Evolutionary conservation across 2,329 filamentous ascomycete species (phyloP), one percentile per base, ranked within the genome.

Genomic region (Trichoderma cornu-damae): DNA sequence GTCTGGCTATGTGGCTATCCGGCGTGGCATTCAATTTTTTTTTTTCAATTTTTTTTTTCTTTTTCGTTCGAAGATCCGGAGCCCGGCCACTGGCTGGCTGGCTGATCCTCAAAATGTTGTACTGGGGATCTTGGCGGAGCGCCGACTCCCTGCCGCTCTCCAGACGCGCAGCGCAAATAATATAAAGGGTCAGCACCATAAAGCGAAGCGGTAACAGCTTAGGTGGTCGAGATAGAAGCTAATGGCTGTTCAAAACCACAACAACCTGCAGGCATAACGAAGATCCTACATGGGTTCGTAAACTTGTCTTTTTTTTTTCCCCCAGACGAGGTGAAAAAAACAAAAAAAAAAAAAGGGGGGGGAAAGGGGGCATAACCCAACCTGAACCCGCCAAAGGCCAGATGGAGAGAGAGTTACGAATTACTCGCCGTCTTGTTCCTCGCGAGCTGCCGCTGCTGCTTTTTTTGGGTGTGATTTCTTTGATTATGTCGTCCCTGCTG

Each of bases 31-130:
- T 47, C 32, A 7, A 30, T 12, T 6, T n/a, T n/a, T n/a, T n/a
- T n/a, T n/a, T n/a, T n/a, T n/a, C n/a, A n/a, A n/a, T n/a, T n/a
- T n/a, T n/a, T n/a, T n/a, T n/a, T n/a, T n/a, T n/a, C n/a, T 28
- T n/a, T 22, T 26, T 37, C n/a, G 40, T 46, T n/a, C 42, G 51
- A 46, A 37, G 51, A 54, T 54, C 51, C 51, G 51, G 51, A 54
- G 40, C 18, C 42, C 40, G 51, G 51, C 51, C 46, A 46, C 40
- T 46, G 32, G 51, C 51, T 54, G 30, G 46, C n/a, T n/a, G n/a
- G n/a, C n/a, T n/a, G n/a, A n/a, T n/a, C 46, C 51, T 54, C 42
- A 28, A 26, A 24, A 46, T 20, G 40, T 37, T 14, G 32, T 34
- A 52, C 49, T 42, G 24, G n/a, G n/a, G 49, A 42, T 47, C 44